Conservation (phyloP, 2,329 filamentous ascomycete genomes). For the Fusarium globosum region DNA sequence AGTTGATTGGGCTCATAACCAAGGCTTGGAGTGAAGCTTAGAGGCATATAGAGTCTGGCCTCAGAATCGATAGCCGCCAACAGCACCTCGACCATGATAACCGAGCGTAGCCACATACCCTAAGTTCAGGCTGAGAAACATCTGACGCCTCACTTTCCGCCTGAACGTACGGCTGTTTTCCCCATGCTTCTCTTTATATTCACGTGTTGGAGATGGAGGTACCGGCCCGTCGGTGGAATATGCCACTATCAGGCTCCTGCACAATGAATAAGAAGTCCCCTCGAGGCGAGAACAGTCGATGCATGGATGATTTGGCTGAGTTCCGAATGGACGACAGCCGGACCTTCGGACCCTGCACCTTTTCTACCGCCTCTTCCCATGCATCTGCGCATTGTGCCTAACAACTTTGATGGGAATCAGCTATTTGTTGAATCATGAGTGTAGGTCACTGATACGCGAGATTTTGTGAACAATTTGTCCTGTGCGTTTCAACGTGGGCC, state of each 20-base stretch:
- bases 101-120: constrained; percentile 10
- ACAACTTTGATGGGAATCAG: constrained; percentile 21
- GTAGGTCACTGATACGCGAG: constrained; percentile 3
- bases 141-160: constrained; percentile 35
- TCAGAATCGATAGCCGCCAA: constrained; percentile 28
- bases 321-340: constrained; percentile 26
- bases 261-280: constrained; percentile 3
- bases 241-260: constrained; percentile 22
- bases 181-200: constrained; percentile 5
- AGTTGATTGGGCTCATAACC: constrained; percentile 14
- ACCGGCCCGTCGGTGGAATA: constrained; percentile 19
- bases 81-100: not conserved
- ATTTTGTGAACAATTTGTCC: constrained; percentile 2
- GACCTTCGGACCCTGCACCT: constrained; percentile 11
- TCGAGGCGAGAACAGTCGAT: constrained; percentile 3
- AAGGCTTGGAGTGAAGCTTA: constrained; percentile 1
- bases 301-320: constrained; percentile 23
- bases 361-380: constrained; percentile 22
- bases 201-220: constrained; percentile 7
- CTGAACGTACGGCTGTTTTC: constrained; percentile 5
- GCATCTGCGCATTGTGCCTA: constrained; percentile 30
- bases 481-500: constrained; percentile 19
- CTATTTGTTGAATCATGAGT: constrained; percentile 4
- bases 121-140: constrained; percentile 8
- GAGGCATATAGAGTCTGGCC: constrained; percentile 28